Evolutionary conservation across 176 grass and related monocot species (phyloP).

Genomic region (Triticum monococcum): DNA sequence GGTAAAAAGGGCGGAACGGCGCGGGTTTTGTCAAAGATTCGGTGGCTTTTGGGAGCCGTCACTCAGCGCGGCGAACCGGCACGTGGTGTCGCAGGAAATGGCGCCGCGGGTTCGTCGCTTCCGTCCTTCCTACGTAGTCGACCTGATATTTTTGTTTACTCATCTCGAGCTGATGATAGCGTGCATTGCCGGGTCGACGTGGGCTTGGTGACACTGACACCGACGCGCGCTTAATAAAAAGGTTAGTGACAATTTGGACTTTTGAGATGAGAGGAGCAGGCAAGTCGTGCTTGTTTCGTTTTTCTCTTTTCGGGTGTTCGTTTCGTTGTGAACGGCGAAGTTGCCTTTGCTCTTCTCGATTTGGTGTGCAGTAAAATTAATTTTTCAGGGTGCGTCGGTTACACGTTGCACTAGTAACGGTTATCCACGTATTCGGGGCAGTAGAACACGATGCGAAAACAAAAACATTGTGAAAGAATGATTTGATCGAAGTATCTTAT

Average conservation of each 20-base stretch:
- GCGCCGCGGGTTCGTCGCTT: neutral
- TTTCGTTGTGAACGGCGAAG: neutral
- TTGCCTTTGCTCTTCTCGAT: neutral
- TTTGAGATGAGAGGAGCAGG: no score
- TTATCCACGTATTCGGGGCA: no score
- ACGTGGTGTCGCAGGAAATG: slow-evolving; percentile 21
- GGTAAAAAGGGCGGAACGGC: no score
- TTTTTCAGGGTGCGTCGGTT: neutral
- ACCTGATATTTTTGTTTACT: neutral
- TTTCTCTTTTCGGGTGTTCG: no score
- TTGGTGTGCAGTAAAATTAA: no score
- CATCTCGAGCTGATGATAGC: neutral
- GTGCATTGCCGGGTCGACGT: neutral
- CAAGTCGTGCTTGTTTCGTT: no score
- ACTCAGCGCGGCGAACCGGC: neutral
- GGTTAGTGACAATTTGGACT: no score
- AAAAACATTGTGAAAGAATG: no score
- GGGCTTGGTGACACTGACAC: neutral
- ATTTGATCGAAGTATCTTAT: no score
- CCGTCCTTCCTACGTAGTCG: neutral
- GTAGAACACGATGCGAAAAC: no score
- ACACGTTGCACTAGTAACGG: no score
- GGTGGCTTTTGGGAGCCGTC: neutral
- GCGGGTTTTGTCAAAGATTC: neutral
- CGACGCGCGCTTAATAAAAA: neutral